Evolutionary conservation across 1,284 basidiomycete genomes (phyloP).

Genomic region (Golubevia pallescens): DNA sequence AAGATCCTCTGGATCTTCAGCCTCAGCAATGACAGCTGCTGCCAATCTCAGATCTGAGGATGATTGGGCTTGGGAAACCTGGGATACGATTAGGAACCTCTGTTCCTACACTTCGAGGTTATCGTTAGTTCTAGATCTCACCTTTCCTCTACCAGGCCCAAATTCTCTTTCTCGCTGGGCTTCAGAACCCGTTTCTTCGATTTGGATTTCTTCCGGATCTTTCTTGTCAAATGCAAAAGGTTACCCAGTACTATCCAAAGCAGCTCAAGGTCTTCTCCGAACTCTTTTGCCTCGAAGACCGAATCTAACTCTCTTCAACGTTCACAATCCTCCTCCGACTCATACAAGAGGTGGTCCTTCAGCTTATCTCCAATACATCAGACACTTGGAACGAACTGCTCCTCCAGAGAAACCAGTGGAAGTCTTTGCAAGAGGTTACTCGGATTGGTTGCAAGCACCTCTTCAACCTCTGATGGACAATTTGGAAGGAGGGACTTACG

Average conservation of each 20-base stretch:
- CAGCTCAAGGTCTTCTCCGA: slow-evolving; percentile 44
- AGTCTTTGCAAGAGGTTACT: slow-evolving; percentile 87
- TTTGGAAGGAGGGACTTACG: slow-evolving; percentile 90
- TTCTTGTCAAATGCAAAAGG: slow-evolving; percentile 97
- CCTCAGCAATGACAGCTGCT: slow-evolving; percentile 71
- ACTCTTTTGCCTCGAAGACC: slow-evolving; percentile 24
- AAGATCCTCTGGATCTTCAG: neutral
- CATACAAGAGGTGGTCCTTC: slow-evolving; percentile 76
- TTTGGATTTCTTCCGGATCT: slow-evolving; percentile 84
- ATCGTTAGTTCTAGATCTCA: slow-evolving; percentile 87
- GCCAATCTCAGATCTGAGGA: slow-evolving; percentile 75
- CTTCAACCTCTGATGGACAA: slow-evolving; percentile 98
- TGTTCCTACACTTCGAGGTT: slow-evolving; percentile 86
- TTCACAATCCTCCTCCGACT: slow-evolving; percentile 32
- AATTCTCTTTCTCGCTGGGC: slow-evolving; percentile 81
- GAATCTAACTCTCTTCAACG: slow-evolving; percentile 33
- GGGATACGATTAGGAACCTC: slow-evolving; percentile 88
- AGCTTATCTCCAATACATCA: slow-evolving; percentile 84
- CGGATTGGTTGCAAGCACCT: slow-evolving; percentile 93
- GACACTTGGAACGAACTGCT: slow-evolving; percentile 51
- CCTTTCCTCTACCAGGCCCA: slow-evolving; percentile 72
- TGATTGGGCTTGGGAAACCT: slow-evolving; percentile 83
- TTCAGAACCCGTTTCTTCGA: slow-evolving; percentile 84
- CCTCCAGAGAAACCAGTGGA: slow-evolving; percentile 70
- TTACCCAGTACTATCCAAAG: slow-evolving; percentile 92